phyloP scores from a whole-genome alignment of 2,329 filamentous ascomycete genomes.

The Geosmithia flava region DNA sequence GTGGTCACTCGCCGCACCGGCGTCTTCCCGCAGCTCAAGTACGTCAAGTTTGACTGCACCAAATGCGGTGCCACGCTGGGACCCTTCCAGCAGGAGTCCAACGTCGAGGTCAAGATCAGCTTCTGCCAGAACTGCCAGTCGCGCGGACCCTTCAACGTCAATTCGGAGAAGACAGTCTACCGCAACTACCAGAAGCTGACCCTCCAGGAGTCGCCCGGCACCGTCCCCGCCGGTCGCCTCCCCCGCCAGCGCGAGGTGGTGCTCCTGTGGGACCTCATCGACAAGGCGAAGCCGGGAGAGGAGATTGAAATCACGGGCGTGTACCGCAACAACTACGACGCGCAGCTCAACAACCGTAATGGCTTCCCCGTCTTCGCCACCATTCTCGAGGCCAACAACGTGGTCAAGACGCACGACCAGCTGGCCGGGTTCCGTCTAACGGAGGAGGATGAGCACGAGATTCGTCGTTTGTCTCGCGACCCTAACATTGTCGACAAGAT shows the following conservation, averaged over 20 bases:
- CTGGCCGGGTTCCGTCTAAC: slow-evolving; percentile 92
- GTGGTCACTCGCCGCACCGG: slow-evolving; percentile 90
- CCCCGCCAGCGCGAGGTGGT: slow-evolving; percentile 91
- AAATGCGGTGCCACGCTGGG: slow-evolving; percentile 89
- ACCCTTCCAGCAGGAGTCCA: slow-evolving; percentile 95
- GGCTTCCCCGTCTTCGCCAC: slow-evolving; percentile 98
- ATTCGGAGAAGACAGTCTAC: slow-evolving; percentile 96
- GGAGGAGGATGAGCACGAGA: slow-evolving; percentile 86
- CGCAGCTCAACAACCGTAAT: slow-evolving; percentile 95
- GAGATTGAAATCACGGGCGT: slow-evolving; percentile 96
- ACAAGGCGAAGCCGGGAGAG: slow-evolving; percentile 91
- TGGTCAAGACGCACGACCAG: slow-evolving; percentile 95
- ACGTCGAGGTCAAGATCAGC: slow-evolving; percentile 88
- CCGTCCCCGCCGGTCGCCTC: slow-evolving; percentile 87
- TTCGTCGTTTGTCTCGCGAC: slow-evolving; percentile 77
- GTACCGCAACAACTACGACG: slow-evolving; percentile 97
- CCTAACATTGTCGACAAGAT: slow-evolving; percentile 89
- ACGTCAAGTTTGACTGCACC: slow-evolving; percentile 93
- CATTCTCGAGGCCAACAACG: slow-evolving; percentile 92
- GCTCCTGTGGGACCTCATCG: slow-evolving; percentile 91
- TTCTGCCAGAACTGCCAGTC: slow-evolving; percentile 97
- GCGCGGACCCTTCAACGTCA: slow-evolving; percentile 85
- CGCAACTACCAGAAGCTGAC: slow-evolving; percentile 98
- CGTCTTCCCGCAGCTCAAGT: slow-evolving; percentile 95
- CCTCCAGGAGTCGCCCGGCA: slow-evolving; percentile 91